phyloP scores from a whole-genome alignment of 1,284 basidiomycete species.

The Cutaneotrichosporon sp. region DNA sequence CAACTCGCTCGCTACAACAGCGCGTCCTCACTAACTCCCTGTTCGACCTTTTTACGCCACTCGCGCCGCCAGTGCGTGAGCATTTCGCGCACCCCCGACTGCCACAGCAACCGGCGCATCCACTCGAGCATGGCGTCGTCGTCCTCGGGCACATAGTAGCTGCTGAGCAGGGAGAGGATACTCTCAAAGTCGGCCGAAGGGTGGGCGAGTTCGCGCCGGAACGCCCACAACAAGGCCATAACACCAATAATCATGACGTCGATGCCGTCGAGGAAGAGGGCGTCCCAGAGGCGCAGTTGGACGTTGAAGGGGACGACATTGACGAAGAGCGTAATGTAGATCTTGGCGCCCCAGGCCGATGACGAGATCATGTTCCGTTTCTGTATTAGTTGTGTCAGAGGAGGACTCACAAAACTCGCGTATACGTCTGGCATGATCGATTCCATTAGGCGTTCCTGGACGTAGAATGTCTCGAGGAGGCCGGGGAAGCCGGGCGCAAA shows the following conservation, averaged over 20 bases:
- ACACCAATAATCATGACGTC: conserved; percentile 84
- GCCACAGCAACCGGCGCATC: conserved; percentile 70
- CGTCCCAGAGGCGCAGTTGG: conserved; percentile 93
- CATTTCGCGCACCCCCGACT: conserved; percentile 66
- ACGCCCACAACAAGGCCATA: conserved; percentile 84
- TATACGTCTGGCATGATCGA: conserved; percentile 86
- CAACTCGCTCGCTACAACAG: conserved; percentile 26
- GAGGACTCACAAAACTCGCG: conserved; percentile 63
- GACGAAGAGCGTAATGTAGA: conserved; percentile 97
- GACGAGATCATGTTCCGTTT: conserved; percentile 84
- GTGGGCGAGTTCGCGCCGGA: conserved; percentile 43
- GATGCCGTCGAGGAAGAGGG: conserved; percentile 81
- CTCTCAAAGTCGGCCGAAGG: conserved; percentile 79
- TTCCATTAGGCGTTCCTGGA: conserved; percentile 85
- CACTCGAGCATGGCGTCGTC: conserved; percentile 76
- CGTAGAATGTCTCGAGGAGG: conserved; percentile 86
- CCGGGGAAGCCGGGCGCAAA: conserved; percentile 96
- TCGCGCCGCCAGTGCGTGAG: conserved; percentile 60
- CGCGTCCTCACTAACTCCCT: conserved; percentile 35
- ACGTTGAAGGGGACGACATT: conserved; percentile 96
- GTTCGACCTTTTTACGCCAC: conserved; percentile 38
- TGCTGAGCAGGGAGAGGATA: conserved; percentile 79
- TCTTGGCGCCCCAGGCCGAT: conserved; percentile 94
- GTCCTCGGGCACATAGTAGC: conserved; percentile 86
- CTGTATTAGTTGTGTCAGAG: conserved; percentile 35